Base-by-base conservation (phyloP, 108 stramenopile species). In the Pseudonitzschia pungens region DNA sequence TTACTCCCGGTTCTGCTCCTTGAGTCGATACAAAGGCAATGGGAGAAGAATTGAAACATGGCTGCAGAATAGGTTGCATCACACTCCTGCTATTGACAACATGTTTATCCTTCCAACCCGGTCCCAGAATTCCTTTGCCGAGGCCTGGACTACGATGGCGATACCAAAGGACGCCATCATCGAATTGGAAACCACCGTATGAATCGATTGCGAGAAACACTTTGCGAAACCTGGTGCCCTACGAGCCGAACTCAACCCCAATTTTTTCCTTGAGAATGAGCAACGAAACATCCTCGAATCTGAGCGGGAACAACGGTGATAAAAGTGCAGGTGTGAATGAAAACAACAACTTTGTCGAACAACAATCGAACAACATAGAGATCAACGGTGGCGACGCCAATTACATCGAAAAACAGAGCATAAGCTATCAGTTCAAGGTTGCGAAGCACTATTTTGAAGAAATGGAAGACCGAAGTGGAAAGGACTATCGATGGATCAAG, bases 401-500 rank as follows among this genome's bases (percentile, higher is more conserved):
- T 27, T 27, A 31, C 26, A 31, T 58, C 26, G 28, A 58, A 31
- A 15, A 58, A 15, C 21, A 58, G 26, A 58, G 28, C 0, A 68
- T 32, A 27, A 54, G 18, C 7, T 28, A 54, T 41, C 40, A 70
- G 33, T 50, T 71, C 14, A n/a, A 31, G 7, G 55, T 77, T 32
- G 21, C 77, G 9, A 77, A 71, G 56, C 52, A 45, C n/a, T 77
- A 65, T 48, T 71, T 77, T 32, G 77, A 72, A 64, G 65, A 48
- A 16, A 27, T 71, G 64, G 77, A 77, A 58, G 29, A 18, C 10
- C 55, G 45, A 26, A 77, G 77, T 26, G 77, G 77, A 36, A 77
- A 77, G 52, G 70, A 72, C 56, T 77, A 77, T 54, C 40, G 60
- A n/a, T 77, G 77, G 77, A 77, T 71, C 18, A 54, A 41, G 50